Percentiles rank a stretch among this genome's conserved stretches.
phyloP scores from a whole-genome alignment of 1,284 basidiomycete genomes.

The Ceratobasidium sp. region DNA sequence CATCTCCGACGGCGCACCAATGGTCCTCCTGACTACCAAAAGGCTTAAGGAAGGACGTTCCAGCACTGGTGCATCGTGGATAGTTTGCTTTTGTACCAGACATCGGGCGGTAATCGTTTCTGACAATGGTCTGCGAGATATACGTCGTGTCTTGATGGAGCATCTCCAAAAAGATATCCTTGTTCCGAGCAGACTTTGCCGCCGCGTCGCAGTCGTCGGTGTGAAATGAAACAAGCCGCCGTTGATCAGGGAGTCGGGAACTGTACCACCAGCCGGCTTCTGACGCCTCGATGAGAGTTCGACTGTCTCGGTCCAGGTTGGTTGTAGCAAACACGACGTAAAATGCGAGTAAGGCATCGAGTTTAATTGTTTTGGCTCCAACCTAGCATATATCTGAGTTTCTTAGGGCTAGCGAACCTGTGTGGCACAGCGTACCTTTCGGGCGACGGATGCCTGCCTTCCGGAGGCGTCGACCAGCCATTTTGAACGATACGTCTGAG shows the following conservation, averaged over 20 bases:
- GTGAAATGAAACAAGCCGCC: constrained; percentile 57
- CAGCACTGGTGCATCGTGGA: background rate
- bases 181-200: constrained; percentile 54
- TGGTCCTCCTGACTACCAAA: background rate
- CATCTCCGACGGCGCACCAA: constrained; percentile 60
- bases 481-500: too few species aligned
- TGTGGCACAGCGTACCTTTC: too few species aligned
- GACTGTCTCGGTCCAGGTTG: constrained; percentile 52
- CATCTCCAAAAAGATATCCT: constrained; percentile 54
- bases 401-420: too few species aligned
- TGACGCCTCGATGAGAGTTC: constrained; percentile 59
- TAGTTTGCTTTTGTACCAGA: background rate
- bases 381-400: too few species aligned
- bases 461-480: constrained; percentile 60
- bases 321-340: constrained; percentile 55
- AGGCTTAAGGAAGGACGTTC: background rate
- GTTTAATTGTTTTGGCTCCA: constrained; percentile 54
- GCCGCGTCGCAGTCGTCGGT: constrained; percentile 55
- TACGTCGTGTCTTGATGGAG: background rate
- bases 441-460: constrained; percentile 57
- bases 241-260: constrained; percentile 55
- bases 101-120: background rate
- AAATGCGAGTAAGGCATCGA: constrained; percentile 57
- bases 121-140: background rate
- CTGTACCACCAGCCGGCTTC: constrained; percentile 60